Percentiles rank a stretch among this genome's conserved stretches.
These are phyloP conservation scores for Hondaea fermentalgiana DNA, from an alignment of 108 stramenopile genomes.

Conservation along the genomic window DNA sequence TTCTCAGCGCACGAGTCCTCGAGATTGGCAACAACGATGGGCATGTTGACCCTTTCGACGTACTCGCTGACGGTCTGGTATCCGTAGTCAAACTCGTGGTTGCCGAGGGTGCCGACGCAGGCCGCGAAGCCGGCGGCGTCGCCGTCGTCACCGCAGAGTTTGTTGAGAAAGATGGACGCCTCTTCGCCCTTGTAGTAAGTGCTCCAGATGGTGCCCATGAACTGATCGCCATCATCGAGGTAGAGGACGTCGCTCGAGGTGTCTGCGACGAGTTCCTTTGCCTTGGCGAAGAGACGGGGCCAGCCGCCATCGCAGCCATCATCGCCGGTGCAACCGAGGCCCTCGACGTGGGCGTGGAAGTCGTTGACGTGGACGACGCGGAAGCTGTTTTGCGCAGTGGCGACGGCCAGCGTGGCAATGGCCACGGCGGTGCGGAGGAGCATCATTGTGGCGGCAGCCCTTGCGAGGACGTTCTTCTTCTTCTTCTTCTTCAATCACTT, in stretches of 20 bases:
- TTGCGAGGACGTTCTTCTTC: not conserved
- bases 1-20: not conserved
- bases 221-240: not conserved
- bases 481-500: not conserved
- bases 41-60: not conserved
- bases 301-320: not conserved
- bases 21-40: not conserved
- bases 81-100: conserved; percentile 15
- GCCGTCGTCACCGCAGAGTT: not conserved
- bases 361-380: not conserved
- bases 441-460: not conserved
- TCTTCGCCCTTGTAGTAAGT: not conserved
- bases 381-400: not conserved
- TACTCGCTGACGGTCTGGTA: not conserved
- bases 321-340: not conserved
- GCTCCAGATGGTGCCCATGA: conserved; percentile 6
- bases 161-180: not conserved
- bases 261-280: not conserved
- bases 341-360: conserved; percentile 1
- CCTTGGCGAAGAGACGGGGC: not conserved
- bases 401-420: not conserved
- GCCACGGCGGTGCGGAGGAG: not conserved
- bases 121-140: not conserved
- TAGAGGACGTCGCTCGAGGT: not conserved
- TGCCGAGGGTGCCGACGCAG: not conserved